Base-by-base conservation (phyloP, 2,329 filamentous ascomycete genomes). In the Cladosporium sp. region DNA sequence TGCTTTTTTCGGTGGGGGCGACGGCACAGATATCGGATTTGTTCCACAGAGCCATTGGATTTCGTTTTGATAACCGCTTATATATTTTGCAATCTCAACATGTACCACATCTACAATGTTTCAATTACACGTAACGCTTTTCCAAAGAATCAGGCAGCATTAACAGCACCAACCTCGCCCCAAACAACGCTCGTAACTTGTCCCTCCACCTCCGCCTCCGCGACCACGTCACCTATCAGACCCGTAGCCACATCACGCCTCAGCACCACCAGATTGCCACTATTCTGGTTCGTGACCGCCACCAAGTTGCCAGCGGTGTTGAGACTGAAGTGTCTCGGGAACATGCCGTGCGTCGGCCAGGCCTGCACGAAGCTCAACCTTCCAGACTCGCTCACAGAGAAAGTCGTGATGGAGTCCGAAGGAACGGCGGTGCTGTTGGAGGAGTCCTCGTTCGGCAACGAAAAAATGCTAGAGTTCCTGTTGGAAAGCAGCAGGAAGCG, bases 401-500 rank as follows among this genome's bases (percentile, higher is more conserved):
- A 88, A 52, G 74, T 82, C 54, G 84, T 76, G 48, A 91, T 69
- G 1, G 85, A 79, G 65, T 88, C 85, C 0, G 69, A 73, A 2
- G 57, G 51, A 17, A 70, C 52, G 29, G 57, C 50, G 4, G 68
- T 69, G 43, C 57, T 56, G 54, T 71, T 69, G 9, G 48, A 64
- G 13, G 67, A 56, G 50, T 68, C 63, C 5, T 59, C 55, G 56
- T 83, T 84, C 7, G 74, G 63, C 0, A 63, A 41, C 18, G 56
- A 47, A 62, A 84, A 78, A 17, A 75, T 69, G 39, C 70, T 73
- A 62, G 85, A 84, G 62, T 79, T 78, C 54, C 88, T 83, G 56
- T 86, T 86, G 2, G 84, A 85, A 37, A 86, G 76, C 57, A 86
- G 73, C 45, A 90, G 64, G 70, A 82, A 87, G 30, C 76, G 78